Base-by-base conservation (phyloP, 177 flowering plant genomes). In the Vitis hybrid region DNA sequence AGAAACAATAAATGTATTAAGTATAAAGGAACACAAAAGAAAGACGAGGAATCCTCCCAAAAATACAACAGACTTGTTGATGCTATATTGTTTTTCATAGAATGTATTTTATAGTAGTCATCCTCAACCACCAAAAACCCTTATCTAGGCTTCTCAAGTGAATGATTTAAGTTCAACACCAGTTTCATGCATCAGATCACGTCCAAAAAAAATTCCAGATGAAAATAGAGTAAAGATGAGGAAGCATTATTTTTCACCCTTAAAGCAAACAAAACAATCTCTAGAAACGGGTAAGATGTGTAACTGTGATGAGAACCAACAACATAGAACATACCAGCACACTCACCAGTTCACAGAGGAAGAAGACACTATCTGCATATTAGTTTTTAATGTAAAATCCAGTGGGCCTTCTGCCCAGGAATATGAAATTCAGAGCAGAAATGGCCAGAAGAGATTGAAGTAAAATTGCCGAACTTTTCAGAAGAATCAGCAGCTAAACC, bases 301-400 rank as follows among this genome's bases (percentile, higher is more conserved):
- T 31, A 29, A 58, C 58, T 1, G 14, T n/a, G 22, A 20, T 22
- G 58, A 50, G 15, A 54, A 22, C n/a, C 15, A 57, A 26, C 56
- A 48, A 3, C 14, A 56, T 0, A 19, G 22, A 20, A 59, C 45
- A 45, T 18, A 16, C 12, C 15, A 51, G 16, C 15, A 67, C 26
- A 80, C 91, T 79, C 74, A 96, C 99, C 95, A 84, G 71, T 76
- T 84, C 61, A 94, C 80, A 83, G 20, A 19, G 20, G 20, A 19
- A 19, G 20, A 19, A 19, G 20, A 19, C 20, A 83, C 76, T 64
- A 96, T 68, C 22, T 94, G 82, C 85, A 93, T 81, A 48, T 63
- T 69, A 63, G 98, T 84, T 82, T 94, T 96, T 63, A 96, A 71
- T 51, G 97, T 89, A 63, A 93, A 77, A 82, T 96, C 99, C 56